Evolutionary conservation across 768 basidiomycete genomes (phyloP), one percentile per base, ranked within the genome.

Genomic region (Xerocomellus chrysenteron): DNA sequence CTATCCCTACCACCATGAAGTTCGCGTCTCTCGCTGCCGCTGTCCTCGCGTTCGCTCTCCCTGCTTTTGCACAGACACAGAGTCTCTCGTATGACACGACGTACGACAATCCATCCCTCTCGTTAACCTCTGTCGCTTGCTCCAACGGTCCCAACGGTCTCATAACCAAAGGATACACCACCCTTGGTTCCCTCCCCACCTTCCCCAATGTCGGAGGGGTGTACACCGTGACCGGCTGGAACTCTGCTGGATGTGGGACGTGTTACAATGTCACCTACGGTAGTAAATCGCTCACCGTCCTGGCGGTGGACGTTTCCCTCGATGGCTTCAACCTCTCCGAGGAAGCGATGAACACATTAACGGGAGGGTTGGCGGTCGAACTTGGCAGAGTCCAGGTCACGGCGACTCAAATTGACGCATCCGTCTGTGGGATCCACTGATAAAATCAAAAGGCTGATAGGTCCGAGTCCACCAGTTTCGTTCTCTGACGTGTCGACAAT

Each of bases 341-440:
- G 58, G 69, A 63, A 21, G 82, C 84, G n/a, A 81, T 86, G 82
- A 78, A 85, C 57, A 62, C 60, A 14, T 65, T 86, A 57, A 86
- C 84, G 12, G 70, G 73, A 47, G 75, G 73, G 36, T 69, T 80
- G 60, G 85, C 78, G 0, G 73, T 67, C 41, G 63, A 75, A 36
- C 64, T 81, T 26, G 86, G 86, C 10, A 70, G 78, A 26, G 74
- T 86, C 21, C 45, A 73, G 14, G 82, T 82, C 13, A 72, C 67
- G 10, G 70, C 80, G 6, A 69, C 56, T 4, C 68, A 80, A 56
- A 80, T 86, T 11, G 69, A 59, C 36, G 54, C 75, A 8, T 79
- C 83, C 0, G 58, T 65, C 48, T 88, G 87, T 63, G 83, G 83
- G 21, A 36, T 72, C 10, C 58, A 28, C 11, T 54, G 2, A 35